phyloP scores from a whole-genome alignment of 2,329 filamentous ascomycete genomes.

The Colletotrichum sp. region DNA sequence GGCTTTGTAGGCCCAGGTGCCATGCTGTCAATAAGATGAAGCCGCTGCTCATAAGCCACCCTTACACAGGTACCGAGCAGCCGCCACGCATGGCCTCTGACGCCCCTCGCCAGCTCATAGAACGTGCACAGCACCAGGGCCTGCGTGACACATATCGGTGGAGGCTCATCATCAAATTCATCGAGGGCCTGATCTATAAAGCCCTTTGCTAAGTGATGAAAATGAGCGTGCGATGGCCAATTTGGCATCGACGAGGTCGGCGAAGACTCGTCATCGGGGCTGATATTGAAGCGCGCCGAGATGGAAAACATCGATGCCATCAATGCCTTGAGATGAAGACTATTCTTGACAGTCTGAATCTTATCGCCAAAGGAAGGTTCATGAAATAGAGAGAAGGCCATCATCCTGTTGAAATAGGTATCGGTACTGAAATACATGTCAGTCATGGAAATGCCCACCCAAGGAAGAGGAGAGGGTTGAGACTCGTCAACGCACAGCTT shows the following conservation, averaged over 20 bases:
- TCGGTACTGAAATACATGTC: not conserved
- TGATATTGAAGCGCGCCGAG: not conserved
- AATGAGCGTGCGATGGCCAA: not conserved
- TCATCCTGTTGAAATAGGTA: not conserved
- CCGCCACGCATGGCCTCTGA: not conserved
- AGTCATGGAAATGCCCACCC: not conserved
- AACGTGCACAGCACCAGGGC: not conserved
- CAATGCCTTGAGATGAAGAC: not conserved
- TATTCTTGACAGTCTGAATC: not conserved
- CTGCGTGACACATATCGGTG: not conserved
- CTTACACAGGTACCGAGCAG: not conserved
- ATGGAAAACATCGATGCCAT: not conserved
- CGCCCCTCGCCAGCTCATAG: not conserved
- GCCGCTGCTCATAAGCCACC: not conserved
- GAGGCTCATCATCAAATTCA: not conserved
- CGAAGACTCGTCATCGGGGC: not conserved
- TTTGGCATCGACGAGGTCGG: fast-evolving
- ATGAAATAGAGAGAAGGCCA: not conserved
- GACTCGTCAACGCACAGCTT: not conserved
- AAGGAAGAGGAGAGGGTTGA: not conserved
- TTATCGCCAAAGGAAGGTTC: not conserved
- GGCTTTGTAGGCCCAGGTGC: not conserved
- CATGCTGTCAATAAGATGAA: not conserved
- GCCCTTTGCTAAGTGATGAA: not conserved
- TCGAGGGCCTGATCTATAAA: not conserved